Evolutionary conservation across 495 filamentous ascomycete species (phyloP), one percentile per base, ranked within the genome.

Genomic region (Annulohypoxylon nitens): DNA sequence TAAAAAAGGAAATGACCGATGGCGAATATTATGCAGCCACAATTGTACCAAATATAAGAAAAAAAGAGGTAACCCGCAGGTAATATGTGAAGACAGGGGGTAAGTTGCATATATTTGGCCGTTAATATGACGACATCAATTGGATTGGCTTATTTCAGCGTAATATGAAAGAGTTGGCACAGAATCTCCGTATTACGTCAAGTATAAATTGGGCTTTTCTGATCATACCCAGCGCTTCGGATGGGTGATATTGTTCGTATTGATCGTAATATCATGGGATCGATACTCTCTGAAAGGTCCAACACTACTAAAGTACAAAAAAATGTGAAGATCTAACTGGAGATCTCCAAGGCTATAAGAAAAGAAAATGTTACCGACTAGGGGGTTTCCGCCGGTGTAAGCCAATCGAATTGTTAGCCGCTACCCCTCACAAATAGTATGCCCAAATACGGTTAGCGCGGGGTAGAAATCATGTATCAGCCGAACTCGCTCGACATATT

Each of bases 361-460:
- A 58, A 41, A 51, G 61, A 45, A 34, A 45, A 41, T 43, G 34
- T 23, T 36, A 18, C 20, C 20, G 9, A 51, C 20, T 23, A 26
- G 25, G 23, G 48, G 48, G 39, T 37, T 30, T 33, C 20, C 18
- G 12, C 18, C 39, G 30, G 18, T 0, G 12, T 23, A 2, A 6
- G 30, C 59, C 64, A 73, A 73, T 68, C 12, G 36, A 62, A 57
- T 54, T 43, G 9, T 39, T 34, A 68, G 57, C 23, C 50, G 9
- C 33, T 63, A 54, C 62, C 69, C 69, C 69, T 67, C 53, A 36
- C 33, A 41, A 34, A 4, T 53, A 7, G 34, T 36, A 10, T 66
- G 45, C 43, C 71, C 54, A 25, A 6, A 67, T 74, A 16, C 18
- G 54, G 71, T 41, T 74, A 74, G 71, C 67, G 71, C 71, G 71